phyloP scores from a whole-genome alignment of 129 eudicot species.

The Dittrichia graveolens region DNA sequence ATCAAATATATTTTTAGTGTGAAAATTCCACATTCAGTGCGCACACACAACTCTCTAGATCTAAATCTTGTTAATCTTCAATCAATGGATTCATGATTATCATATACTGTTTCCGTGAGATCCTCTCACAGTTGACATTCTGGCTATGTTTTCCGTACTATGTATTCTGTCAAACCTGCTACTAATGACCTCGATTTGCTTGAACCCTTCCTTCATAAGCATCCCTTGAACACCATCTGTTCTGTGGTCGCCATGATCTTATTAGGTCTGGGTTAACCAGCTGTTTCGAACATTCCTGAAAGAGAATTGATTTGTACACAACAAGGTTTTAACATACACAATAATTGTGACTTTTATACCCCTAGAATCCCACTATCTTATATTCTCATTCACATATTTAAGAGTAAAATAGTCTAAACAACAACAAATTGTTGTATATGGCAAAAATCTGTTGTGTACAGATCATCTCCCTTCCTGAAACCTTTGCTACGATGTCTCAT shows the following conservation, averaged over 20 bases:
- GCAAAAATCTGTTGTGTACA: too few species aligned
- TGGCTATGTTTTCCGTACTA: not conserved
- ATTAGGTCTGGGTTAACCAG: not conserved
- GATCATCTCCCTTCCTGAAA: too few species aligned
- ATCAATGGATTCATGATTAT: not conserved
- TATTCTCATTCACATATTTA: too few species aligned
- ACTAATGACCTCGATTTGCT: not conserved
- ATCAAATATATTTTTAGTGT: not conserved
- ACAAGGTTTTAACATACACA: too few species aligned
- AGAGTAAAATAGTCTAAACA: too few species aligned
- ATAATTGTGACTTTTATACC: too few species aligned
- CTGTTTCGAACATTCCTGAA: not conserved
- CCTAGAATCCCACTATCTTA: too few species aligned
- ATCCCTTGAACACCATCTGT: not conserved
- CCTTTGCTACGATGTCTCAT: slow-evolving; percentile 2
- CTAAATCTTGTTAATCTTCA: not conserved
- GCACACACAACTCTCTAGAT: not conserved
- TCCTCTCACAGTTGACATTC: not conserved
- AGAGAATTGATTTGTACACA: too few species aligned
- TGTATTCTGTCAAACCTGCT: not conserved
- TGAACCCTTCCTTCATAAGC: not conserved
- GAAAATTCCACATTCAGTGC: not conserved
- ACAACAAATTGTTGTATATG: too few species aligned
- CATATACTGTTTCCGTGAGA: not conserved
- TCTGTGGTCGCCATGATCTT: not conserved